Evolutionary conservation across 2,329 filamentous ascomycete species (phyloP), one percentile per base, ranked within the genome.

Genomic region (Paecilomyces dactylethromorphus): DNA sequence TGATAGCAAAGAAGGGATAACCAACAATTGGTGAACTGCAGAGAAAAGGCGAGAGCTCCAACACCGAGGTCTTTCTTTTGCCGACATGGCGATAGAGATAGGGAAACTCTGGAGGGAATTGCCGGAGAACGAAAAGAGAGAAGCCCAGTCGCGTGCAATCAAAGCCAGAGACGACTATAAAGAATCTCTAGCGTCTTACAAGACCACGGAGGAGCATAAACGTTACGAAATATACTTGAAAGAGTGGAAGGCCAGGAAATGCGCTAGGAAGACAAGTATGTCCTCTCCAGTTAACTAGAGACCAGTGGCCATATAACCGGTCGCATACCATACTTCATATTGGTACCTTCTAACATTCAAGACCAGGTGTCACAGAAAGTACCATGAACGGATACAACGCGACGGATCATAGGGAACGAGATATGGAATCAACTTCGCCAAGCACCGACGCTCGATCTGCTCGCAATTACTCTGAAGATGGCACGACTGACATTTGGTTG

Each of bases 1-100:
- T n/a, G 39, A 56, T 56, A 6, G 3, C 5, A 45, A 45, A 10
- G 13, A 45, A 45, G 2, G 13, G 50, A 3, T 52, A n/a, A 24
- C 50, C 18, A 4, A 29, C 18, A 15, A 3, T 52, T 3, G 7
- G 8, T 11, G 12, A 29, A 24, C 18, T 21, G 7, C 50, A 59
- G 58, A 59, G 54, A 59, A 59, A 35, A 54, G 57, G 13, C 32
- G 50, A 49, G 55, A 59, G 21, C 54, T 59, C n/a, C 50, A 54
- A 52, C 53, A 56, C 51, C 52, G 39, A 7, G 58, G 33, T 24
- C 55, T 59, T 22, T 56, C 58, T 13, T 59, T 59, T 24, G 54
- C 58, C 12, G 55, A 59, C n/a, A 59, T 59, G 58, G 58, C 58
- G 22, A 59, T 59, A 21, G 58, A 59, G 26, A 59, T 59, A 11